Evolutionary conservation across 2,329 filamentous ascomycete genomes (phyloP).

Genomic region (Mycocentrospora acerina): DNA sequence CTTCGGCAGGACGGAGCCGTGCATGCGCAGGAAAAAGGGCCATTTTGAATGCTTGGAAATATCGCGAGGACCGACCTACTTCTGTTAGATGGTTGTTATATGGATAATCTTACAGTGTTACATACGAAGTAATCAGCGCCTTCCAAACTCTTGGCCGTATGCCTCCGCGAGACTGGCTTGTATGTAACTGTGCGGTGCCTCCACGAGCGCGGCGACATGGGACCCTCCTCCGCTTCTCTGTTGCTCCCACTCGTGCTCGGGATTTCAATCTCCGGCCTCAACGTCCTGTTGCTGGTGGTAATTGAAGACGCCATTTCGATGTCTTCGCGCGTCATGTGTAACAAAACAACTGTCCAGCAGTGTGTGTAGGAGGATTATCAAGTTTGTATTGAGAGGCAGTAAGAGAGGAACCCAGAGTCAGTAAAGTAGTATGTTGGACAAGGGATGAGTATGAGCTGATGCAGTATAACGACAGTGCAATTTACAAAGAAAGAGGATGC

Average conservation of each 20-base stretch:
- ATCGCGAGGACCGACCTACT: slow-evolving; percentile 62
- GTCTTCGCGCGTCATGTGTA: slow-evolving; percentile 2
- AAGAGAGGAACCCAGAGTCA: slow-evolving; percentile 3
- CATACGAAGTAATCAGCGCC: slow-evolving; percentile 64
- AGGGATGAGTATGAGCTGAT: too few species aligned
- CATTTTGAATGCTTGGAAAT: slow-evolving; percentile 74
- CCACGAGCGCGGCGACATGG: slow-evolving; percentile 38
- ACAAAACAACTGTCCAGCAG: slow-evolving; percentile 37
- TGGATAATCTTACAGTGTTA: slow-evolving; percentile 8
- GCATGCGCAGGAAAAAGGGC: slow-evolving; percentile 73
- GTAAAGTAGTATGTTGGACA: slow-evolving; percentile 1
- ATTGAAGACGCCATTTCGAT: slow-evolving; percentile 29
- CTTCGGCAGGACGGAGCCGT: slow-evolving; percentile 73
- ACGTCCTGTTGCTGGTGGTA: slow-evolving; percentile 31
- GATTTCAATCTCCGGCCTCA: slow-evolving; percentile 36
- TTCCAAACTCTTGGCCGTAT: slow-evolving; percentile 33
- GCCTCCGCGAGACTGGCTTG: slow-evolving; percentile 29
- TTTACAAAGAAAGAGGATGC: slow-evolving; percentile 1
- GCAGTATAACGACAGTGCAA: slow-evolving; percentile 1
- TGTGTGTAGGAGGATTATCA: slow-evolving; percentile 5
- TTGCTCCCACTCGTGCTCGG: slow-evolving; percentile 17
- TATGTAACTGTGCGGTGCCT: slow-evolving; percentile 28
- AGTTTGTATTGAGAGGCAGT: background rate
- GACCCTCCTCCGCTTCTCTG: slow-evolving; percentile 18
- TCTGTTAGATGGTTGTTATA: slow-evolving; percentile 8